Base-by-base conservation (phyloP, 208 protist genomes). In the Leishmania gerbilli region DNA sequence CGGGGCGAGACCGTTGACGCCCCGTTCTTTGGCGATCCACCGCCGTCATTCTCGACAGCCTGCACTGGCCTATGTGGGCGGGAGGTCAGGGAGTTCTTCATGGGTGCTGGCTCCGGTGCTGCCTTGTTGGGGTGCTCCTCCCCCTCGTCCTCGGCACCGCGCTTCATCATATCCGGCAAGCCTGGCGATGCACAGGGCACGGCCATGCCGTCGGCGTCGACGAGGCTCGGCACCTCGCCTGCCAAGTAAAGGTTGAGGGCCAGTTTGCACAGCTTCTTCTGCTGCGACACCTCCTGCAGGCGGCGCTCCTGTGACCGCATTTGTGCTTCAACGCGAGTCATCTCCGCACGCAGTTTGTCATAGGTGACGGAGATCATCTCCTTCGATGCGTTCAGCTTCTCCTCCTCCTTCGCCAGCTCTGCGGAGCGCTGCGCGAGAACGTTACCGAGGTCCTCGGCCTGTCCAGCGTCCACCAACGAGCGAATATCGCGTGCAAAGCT, bases 301-400 rank as follows among this genome's bases (percentile, higher is more conserved):
- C 90, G 90, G 11, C 84, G 77, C 83, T 93, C 88, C 60, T 93
- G 88, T 40, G 90, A 83, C 15, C 87, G 85, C 79, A 96, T 87
- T 77, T 96, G 93, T 79, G 92, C 90, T 85, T 98, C 93, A 27
- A 96, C 88, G 37, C 95, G 90, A 45, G 87, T 83, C 62, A 96
- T 68, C 77, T 98, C 95, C 1, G 93, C 93, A 15, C 87, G 87
- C 34, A 98, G 85, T 74, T 95, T 96, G 75, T 98, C 95, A 60
- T 91, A 89, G 34, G 94, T 89, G 34, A 91, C 37, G 17, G 84
- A 82, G 60, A 93, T 88, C 71, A 88, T 82, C 40, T 89, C 90
- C 60, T 82, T 78, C 3, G 88, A 72, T 4, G 87, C 84, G 55
- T 86, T 87, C 21, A 96, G 88, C 77, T 88, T 83, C 65, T 97